phyloP scores from a whole-genome alignment of 2,329 filamentous ascomycete species.

The Coniochaeta sp. region DNA sequence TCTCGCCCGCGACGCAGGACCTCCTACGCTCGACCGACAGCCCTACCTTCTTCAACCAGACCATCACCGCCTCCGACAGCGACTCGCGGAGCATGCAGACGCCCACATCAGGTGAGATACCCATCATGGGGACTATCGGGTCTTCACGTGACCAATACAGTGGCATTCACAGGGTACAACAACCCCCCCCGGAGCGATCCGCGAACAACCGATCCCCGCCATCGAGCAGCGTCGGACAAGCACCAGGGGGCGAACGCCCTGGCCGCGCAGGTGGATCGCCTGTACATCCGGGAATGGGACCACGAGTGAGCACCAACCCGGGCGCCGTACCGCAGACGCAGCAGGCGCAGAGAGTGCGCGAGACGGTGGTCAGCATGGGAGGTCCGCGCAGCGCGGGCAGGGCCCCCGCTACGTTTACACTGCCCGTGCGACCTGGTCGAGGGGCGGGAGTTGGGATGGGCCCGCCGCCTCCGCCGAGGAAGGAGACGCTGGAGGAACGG shows the following conservation, averaged over 20 bases:
- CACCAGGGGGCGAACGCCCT: constrained; percentile 32
- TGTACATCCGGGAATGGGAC: constrained; percentile 46
- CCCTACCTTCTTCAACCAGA: constrained; percentile 38
- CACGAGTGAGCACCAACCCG: constrained; percentile 43
- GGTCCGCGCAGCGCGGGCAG: constrained; percentile 35
- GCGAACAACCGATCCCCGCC: constrained; percentile 28
- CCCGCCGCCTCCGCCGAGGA: constrained; percentile 53
- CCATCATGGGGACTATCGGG: constrained; percentile 52
- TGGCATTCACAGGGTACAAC: constrained; percentile 25
- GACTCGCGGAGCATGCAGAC: constrained; percentile 48
- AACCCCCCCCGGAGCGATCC: constrained; percentile 47
- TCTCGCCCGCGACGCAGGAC: constrained; percentile 71
- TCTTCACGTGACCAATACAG: constrained; percentile 43
- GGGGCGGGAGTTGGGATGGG: constrained; percentile 52
- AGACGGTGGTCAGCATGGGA: constrained; percentile 10
- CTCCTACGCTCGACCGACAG: constrained; percentile 61
- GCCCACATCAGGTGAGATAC: constrained; percentile 67
- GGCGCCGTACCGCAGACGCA: constrained; percentile 36
- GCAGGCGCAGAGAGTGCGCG: constrained; percentile 8
- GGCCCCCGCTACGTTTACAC: constrained; percentile 41
- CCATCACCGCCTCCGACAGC: constrained; percentile 34
- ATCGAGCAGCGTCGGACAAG: constrained; percentile 29
- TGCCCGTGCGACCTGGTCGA: constrained; percentile 59
- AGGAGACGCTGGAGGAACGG: constrained; percentile 47
- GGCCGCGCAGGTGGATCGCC: constrained; percentile 37